Evolutionary conservation across 2,329 filamentous ascomycete genomes (phyloP), one percentile per base, ranked within the genome.

Genomic region (Colletotrichum tamarilloi): DNA sequence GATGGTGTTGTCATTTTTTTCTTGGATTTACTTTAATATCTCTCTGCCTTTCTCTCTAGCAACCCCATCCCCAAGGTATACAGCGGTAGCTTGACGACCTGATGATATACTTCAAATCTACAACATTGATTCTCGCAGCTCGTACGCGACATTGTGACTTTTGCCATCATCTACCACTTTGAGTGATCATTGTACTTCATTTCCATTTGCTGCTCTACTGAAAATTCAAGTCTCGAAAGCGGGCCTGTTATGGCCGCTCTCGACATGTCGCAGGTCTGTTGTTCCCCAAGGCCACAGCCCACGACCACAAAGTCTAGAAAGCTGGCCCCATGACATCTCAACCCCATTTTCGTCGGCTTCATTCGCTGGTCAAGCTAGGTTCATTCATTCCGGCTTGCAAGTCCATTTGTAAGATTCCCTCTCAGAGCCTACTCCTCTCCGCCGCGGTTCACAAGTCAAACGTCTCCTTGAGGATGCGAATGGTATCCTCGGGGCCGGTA

Each of bases 401-500:
- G 6, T 67, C 66, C 58, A 64, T 68, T 56, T 52, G 67, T 59
- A 53, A 30, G 7, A 59, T 22, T 28, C 52, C 68, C 22, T 73
- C 12, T 12, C 28, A 70, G 6, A 65, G 56, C 46, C 32, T 42
- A 24, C 71, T 62, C 7, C 35, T 68, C 59, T 57, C 58, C 32
- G 30, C 46, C 52, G 28, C 26, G 65, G 6, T 76, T 79, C 81
- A 93, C 73, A 95, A 83, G 74, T 89, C 86, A 80, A 98, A 98
- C 64, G 97, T 78, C 87, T 97, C 91, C 88, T 92, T 96, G 79
- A 99, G 80, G 82, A 94, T 88, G 77, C 85, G 89, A 79, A 93
- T 91, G 58, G 95, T 98, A 80, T 98, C 95, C 70, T 95, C 92
- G 7, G 96, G 96, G 55, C 88, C 90, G 77, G 87, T 91, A 76